Evolutionary conservation across 176 grass and related monocot genomes (phyloP).

Genomic region (Juncus inflexus): DNA sequence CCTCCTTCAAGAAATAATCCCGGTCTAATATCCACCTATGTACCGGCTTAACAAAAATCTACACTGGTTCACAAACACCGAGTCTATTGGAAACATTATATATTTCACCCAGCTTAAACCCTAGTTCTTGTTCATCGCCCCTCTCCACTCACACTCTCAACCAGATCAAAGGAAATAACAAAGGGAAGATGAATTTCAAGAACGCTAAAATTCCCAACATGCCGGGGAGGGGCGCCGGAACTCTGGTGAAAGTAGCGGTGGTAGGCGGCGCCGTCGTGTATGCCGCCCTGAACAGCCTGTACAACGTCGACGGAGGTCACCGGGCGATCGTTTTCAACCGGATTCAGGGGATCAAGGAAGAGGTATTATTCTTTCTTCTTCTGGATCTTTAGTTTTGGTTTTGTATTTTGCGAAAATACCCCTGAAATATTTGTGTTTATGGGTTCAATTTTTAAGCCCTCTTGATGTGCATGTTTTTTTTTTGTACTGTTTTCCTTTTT

Average conservation of each 20-base stretch:
- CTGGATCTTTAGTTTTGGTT: constrained; percentile 4
- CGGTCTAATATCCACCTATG: not conserved
- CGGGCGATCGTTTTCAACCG: constrained; percentile 94
- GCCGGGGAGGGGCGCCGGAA: constrained; percentile 22
- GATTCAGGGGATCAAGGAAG: constrained; percentile 68
- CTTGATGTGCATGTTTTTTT: too few relatives aligned
- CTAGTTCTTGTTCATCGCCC: constrained; percentile 9
- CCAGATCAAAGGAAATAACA: not conserved
- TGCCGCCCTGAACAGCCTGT: constrained; percentile 49
- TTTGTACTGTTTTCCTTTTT: too few relatives aligned
- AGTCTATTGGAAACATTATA: not conserved
- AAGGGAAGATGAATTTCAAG: constrained; percentile 41
- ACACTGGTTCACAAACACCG: not conserved
- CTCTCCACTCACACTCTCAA: not conserved
- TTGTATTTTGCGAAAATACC: not conserved
- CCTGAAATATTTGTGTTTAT: not conserved
- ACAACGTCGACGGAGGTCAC: constrained; percentile 84
- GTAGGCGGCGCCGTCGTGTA: constrained; percentile 47
- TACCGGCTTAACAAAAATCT: not conserved
- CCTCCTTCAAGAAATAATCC: constrained; percentile 14
- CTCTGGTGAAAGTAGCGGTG: constrained; percentile 40
- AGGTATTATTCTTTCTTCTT: constrained; percentile 18
- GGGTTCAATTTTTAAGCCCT: too few relatives aligned
- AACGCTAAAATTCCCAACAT: constrained; percentile 29
- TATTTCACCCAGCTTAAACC: constrained; percentile 14